Conservation (phyloP, 495 filamentous ascomycete species). For the Penicillium taxi region DNA sequence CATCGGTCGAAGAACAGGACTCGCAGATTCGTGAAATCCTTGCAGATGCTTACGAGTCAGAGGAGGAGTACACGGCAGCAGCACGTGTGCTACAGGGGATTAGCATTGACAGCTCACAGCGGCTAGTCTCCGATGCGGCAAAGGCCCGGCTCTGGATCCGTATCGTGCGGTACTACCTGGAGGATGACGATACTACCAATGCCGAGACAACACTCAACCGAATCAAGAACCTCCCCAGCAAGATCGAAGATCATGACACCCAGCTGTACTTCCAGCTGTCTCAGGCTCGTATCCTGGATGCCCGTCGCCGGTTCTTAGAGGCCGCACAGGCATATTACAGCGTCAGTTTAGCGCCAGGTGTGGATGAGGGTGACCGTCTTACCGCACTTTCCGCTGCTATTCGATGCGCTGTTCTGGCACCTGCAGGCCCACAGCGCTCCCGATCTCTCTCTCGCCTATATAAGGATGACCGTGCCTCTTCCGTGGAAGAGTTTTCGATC, state of each 20-base stretch:
- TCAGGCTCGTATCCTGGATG: constrained; percentile 87
- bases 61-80: constrained; percentile 72
- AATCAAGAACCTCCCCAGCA: constrained; percentile 83
- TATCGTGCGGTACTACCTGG: constrained; percentile 88
- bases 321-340: constrained; percentile 81
- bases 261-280: constrained; percentile 81
- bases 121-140: constrained; percentile 66
- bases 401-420: constrained; percentile 87
- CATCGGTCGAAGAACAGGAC: constrained; percentile 81
- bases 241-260: constrained; percentile 60
- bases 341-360: constrained; percentile 62
- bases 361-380: constrained; percentile 79
- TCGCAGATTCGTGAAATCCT: constrained; percentile 68
- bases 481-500: constrained; percentile 74
- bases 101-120: constrained; percentile 78
- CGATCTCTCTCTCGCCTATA: constrained; percentile 73
- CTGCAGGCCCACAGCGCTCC: constrained; percentile 79
- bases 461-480: constrained; percentile 80
- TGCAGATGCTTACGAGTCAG: constrained; percentile 71
- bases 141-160: constrained; percentile 82
- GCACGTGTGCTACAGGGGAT: constrained; percentile 76
- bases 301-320: constrained; percentile 83
- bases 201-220: constrained; percentile 87
- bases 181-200: constrained; percentile 81
- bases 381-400: constrained; percentile 84